Evolutionary conservation across 2,329 filamentous ascomycete genomes (phyloP), one percentile per base, ranked within the genome.

Genomic region (Phaeosphaeria sp.): DNA sequence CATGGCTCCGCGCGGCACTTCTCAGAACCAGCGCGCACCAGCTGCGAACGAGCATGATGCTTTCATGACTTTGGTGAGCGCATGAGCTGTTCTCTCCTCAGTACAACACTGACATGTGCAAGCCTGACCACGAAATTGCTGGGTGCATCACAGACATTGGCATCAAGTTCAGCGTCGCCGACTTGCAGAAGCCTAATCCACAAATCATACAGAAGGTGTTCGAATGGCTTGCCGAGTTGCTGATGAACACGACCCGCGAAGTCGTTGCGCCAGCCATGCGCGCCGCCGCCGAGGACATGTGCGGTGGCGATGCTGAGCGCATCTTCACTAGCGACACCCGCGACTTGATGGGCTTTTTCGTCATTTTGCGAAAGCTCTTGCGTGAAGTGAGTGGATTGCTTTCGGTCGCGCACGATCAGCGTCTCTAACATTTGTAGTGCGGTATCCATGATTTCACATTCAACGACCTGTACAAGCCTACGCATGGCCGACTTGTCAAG

Each of bases 121-220:
- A 89, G 86, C 82, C 85, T 48, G 86, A 89, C 64, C 80, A 82
- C 62, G 95, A 99, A 77, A 97, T 99, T 60, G 94, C 94, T 67
- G 93, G 91, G 75, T 99, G 95, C 78, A 97, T 99, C 81, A 95
- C 90, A 72, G 95, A 98, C 77, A 97, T 98, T 71, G 94, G 94
- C 58, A 93, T 98, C 70, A 89, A 87, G 25, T 97, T 98, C 78
- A 90, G 87, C 36, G 83, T 93, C 18, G 87, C 90, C 60, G 94
- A 99, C 79, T 85, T 99, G 42, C 89, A 94, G 69, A 98, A 97
- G 74, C 95, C 95, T 5, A 97, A 97, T 69, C 90, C 95, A 2
- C 87, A 94, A 59, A 93, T 97, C 72, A 93, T 98, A 53, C 95
- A 99, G 79, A 93, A 95, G 83, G 93, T 99, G 52, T 96, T 98